Conservation (phyloP, 345 rosid genomes). For the Brassica incana region DNA sequence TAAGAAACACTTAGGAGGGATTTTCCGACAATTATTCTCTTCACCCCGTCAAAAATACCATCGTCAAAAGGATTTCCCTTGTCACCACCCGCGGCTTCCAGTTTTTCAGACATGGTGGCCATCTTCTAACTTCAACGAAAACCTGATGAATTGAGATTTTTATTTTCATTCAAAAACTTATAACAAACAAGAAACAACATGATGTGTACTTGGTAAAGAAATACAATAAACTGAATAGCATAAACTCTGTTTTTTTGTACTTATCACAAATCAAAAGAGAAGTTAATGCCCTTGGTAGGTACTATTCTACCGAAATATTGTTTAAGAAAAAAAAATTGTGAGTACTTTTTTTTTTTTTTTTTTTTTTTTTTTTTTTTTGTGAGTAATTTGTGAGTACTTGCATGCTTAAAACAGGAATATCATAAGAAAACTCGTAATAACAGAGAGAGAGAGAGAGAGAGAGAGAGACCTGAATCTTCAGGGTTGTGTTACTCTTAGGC, state of each 20-base stretch:
- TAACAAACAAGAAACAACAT: neutral
- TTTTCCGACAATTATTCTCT: conserved; percentile 19
- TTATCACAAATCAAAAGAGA: neutral
- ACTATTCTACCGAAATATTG: neutral
- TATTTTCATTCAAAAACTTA: neutral
- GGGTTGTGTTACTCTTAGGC: neutral
- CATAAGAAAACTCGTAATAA: neutral
- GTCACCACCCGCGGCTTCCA: conserved; percentile 30
- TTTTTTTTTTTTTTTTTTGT: too few relatives aligned
- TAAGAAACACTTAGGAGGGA: neutral
- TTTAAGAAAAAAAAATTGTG: neutral
- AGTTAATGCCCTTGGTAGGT: neutral
- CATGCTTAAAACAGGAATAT: neutral
- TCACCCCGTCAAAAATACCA: conserved; percentile 35
- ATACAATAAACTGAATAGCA: neutral
- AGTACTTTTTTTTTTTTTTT: too few relatives aligned
- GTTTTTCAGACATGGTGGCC: conserved; percentile 23
- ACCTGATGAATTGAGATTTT: neutral
- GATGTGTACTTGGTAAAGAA: neutral
- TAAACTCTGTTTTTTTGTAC: neutral
- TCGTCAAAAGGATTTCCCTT: conserved; percentile 22
- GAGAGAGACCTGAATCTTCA: neutral
- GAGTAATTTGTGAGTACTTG: neutral
- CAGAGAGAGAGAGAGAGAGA: neutral
- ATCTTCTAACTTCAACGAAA: neutral